Evolutionary conservation across 169 alveolate genomes (phyloP).

Genomic region (Perkinsus marinus): DNA sequence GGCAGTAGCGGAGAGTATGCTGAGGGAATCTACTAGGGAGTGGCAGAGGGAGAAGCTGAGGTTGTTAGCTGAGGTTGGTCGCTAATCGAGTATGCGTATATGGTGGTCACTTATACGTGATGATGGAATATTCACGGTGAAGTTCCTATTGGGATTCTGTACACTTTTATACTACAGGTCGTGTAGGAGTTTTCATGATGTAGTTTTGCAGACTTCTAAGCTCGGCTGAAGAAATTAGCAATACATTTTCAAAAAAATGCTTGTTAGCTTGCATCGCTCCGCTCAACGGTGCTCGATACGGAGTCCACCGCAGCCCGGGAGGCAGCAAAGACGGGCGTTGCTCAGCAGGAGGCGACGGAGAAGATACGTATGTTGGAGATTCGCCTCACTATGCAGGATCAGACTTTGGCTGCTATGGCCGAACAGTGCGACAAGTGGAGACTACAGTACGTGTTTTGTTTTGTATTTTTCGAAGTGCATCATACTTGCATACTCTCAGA

Average conservation of each 20-base stretch:
- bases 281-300: background rate
- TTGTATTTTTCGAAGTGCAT: background rate
- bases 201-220: no score
- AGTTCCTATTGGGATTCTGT: no score
- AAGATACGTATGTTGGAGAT: background rate
- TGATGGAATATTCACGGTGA: no score
- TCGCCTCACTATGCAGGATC: background rate
- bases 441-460: background rate
- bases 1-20: background rate
- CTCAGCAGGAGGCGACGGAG: background rate
- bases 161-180: no score
- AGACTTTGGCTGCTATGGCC: background rate
- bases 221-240: no score
- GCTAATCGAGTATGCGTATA: background rate
- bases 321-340: background rate
- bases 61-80: background rate
- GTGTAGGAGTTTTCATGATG: no score
- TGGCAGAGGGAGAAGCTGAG: background rate
- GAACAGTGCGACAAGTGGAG: background rate
- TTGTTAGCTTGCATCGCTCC: background rate
- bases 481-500: background rate
- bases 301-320: background rate
- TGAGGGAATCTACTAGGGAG: background rate
- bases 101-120: no score
- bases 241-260: no score